These are phyloP conservation scores for Filosporella fistucella DNA, from an alignment of 495 filamentous ascomycete species.

Conservation along the genomic window DNA sequence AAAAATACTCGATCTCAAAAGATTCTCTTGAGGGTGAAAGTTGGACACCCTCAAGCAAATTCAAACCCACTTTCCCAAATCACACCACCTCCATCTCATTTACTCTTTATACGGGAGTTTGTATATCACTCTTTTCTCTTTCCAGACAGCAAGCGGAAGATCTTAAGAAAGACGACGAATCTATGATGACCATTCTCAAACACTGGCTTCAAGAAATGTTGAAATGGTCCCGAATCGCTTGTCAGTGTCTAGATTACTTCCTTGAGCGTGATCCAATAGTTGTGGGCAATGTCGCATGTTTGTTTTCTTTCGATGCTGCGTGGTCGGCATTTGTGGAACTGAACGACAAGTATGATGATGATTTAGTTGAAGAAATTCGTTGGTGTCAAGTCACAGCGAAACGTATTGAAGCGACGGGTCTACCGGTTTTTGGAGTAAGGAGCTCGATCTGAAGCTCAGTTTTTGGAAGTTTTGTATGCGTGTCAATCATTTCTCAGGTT, in stretches of 20 bases:
- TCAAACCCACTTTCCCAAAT: background rate
- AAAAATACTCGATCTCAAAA: background rate
- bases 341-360: background rate
- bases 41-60: background rate
- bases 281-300: background rate
- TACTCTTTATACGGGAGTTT: constrained; percentile 1
- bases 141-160: background rate
- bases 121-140: constrained; percentile 3
- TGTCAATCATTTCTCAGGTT: too few relatives aligned
- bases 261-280: background rate
- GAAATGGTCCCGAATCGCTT: constrained; percentile 6
- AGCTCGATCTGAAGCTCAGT: too few relatives aligned
- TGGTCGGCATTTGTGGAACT: constrained; percentile 1
- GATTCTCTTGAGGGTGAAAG: background rate
- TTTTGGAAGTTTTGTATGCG: too few relatives aligned
- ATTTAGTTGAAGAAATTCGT: constrained; percentile 2
- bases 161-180: constrained; percentile 1
- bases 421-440: constrained; percentile 6
- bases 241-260: constrained; percentile 11
- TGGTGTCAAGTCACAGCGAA: constrained; percentile 3
- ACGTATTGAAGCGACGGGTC: background rate
- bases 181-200: background rate
- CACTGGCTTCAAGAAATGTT: background rate
- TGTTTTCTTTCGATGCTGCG: constrained; percentile 8
- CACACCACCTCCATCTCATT: background rate